Evolutionary conservation across 164 flowering plant species (phyloP), one percentile per base, ranked within the genome.

Genomic region (Nymphaea colorata): DNA sequence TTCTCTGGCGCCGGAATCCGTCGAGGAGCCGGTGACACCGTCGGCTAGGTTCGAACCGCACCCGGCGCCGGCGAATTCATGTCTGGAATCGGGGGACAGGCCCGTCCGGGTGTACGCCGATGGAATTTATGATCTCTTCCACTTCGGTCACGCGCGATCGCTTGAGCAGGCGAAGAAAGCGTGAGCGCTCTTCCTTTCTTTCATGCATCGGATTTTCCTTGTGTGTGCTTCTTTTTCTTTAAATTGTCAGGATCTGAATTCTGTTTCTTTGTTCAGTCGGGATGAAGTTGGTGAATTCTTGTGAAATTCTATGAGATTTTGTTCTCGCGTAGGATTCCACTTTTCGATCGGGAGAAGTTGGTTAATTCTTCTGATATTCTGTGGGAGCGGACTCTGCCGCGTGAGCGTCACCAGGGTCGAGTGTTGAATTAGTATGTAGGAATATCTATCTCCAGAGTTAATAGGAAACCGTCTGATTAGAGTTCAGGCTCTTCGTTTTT

Each of bases 141-240:
- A 91, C 74, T 91, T 85, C 71, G 98, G 98, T 71, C 98, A 91
- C 72, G 98, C 98, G 57, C 84, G 94, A 55, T 82, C 96, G 67
- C 94, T 92, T 68, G 98, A 92, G 62, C 98, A 92, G 79, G 98
- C 98, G 68, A 92, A 92, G 72, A 86, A 84, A 80, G 61, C 73
- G 96, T 89, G 51, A 43, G 69, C 10, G 14, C 7, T 61, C 18
- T 4, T 10, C 16, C 41, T 8, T 17, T 41, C 18, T 61, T 11
- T 17, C n/a, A 7, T 61, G 41, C 41, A 61, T 47, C 6, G 5
- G 55, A 47, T 47, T 12, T 47, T 47, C 36, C 1, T 25, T 25
- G 36, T 25, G 36, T 25, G 55, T 4, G 2, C 0, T 47, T 47
- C 7, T 47, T 47, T 12, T 47, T 6, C 12, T 15, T 8, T 51